A percentile compares a stretch with the other conserved stretches of the same genome.
These are phyloP conservation scores for Arachis hypogaea DNA, from an alignment of 306 rosid genomes.

Conservation along the genomic window DNA sequence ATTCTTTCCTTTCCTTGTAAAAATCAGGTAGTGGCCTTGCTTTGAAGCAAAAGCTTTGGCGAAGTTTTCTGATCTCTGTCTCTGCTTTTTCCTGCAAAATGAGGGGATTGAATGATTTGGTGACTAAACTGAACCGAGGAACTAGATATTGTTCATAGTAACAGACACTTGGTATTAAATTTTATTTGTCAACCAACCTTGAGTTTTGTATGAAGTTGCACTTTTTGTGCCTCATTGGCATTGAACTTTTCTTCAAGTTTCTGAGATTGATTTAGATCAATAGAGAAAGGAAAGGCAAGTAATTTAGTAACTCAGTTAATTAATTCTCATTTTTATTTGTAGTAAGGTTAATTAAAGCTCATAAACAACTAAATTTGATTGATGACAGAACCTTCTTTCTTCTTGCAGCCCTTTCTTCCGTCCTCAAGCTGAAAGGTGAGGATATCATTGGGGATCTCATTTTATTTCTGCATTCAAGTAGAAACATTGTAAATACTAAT, in stretches of 20 bases:
- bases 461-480: conserved; percentile 75
- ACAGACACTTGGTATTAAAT: background rate
- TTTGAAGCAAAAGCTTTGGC: conserved; percentile 86
- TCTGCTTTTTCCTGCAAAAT: conserved; percentile 77
- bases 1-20: conserved; percentile 70
- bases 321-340: too few relatives aligned
- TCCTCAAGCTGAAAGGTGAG: conserved; percentile 80
- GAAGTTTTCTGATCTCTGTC: conserved; percentile 67
- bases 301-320: conserved; percentile 2
- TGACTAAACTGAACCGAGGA: conserved; percentile 24
- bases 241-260: conserved; percentile 96
- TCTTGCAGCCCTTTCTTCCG: conserved; percentile 90
- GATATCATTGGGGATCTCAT: conserved; percentile 73
- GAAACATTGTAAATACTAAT: conserved; percentile 51
- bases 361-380: background rate
- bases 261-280: conserved; percentile 49
- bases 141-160: background rate
- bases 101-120: background rate
- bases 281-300: conserved; percentile 13
- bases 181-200: conserved; percentile 56
- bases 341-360: background rate
- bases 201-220: conserved; percentile 65
- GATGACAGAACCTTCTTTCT: conserved; percentile 66
- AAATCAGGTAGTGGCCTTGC: conserved; percentile 95
- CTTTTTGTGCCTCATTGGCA: conserved; percentile 66